Evolutionary conservation across 2,329 filamentous ascomycete genomes (phyloP), one percentile per base, ranked within the genome.

Genomic region (Aspergillus novofumigatus): DNA sequence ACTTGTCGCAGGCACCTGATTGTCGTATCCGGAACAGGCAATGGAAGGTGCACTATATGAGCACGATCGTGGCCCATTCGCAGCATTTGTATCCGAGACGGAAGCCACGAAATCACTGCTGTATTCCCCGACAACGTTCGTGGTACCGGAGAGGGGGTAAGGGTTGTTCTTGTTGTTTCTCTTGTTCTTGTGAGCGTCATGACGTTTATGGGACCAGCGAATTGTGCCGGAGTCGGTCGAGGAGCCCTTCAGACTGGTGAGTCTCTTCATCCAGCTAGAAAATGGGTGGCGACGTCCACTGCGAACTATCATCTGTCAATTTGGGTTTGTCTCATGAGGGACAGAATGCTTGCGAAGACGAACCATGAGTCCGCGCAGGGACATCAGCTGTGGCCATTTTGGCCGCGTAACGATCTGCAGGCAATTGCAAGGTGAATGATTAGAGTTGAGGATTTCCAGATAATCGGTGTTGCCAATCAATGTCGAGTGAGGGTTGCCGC

Each of bases 231-330:
- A 75, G 59, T 85, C 85, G 32, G 87, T 89, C 4, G 86, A 23
- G 10, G 44, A 87, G 55, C 79, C 81, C 75, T 96, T 97, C 76
- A 96, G 88, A 72, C 88, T 93, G 60, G 92, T 87, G 56, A 97
- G 84, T 69, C 92, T 92, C 81, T 92, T 96, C 80, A 99, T 91
- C 89, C 93, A 95, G 65, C 87, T 90, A 49, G 92, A 85, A 72
- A 97, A 97, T 25, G 92, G 93, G 62, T 90, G 86, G 66, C 92
- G 88, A 63, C 91, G 89, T 66, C 83, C 84, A 69, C 86, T 81
- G 64, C 86, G 84, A 73, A 92, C 89, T 92, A 75, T 65, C 61
- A 50, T 32, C 38, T 54, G 62, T 57, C 49, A 32, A 11, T 45
- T 17, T 51, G 35, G 32, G 21, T 20, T 21, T 48, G 54, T 57